Evolutionary conservation across 768 basidiomycete genomes (phyloP).

Genomic region (Strobilomyces dryophilus): DNA sequence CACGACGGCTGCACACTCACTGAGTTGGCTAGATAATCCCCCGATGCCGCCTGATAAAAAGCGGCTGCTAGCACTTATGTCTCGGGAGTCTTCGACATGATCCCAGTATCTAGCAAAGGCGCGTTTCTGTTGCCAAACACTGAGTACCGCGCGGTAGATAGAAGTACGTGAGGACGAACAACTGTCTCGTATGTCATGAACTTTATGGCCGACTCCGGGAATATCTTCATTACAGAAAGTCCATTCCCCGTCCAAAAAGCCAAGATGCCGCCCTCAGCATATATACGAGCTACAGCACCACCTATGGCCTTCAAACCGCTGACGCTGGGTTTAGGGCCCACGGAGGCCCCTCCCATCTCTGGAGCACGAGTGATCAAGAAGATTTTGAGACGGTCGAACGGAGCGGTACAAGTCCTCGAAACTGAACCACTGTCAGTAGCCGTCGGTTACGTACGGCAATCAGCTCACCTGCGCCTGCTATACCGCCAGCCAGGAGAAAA

Average conservation of each 20-base stretch:
- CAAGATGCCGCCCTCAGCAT: slow-evolving; percentile 81
- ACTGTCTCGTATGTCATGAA: slow-evolving; percentile 94
- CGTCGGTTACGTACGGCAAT: neutral
- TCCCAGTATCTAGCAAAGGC: slow-evolving; percentile 92
- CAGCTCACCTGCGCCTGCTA: slow-evolving; percentile 85
- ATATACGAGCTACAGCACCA: slow-evolving; percentile 75
- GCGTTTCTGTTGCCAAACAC: slow-evolving; percentile 64
- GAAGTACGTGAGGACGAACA: slow-evolving; percentile 43
- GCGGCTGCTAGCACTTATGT: slow-evolving; percentile 88
- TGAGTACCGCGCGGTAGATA: slow-evolving; percentile 14
- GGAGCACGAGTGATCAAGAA: slow-evolving; percentile 90
- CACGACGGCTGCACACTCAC: slow-evolving; percentile 41
- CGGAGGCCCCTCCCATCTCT: slow-evolving; percentile 56
- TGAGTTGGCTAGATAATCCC: slow-evolving; percentile 89
- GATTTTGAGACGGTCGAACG: slow-evolving; percentile 94
- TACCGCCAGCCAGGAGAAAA: slow-evolving; percentile 89
- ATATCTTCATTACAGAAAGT: slow-evolving; percentile 91
- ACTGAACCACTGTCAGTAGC: slow-evolving; percentile 45
- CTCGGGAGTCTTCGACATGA: slow-evolving; percentile 78
- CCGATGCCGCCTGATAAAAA: slow-evolving; percentile 96
- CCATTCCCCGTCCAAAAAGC: slow-evolving; percentile 99
- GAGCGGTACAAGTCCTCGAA: slow-evolving; percentile 93
- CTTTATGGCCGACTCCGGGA: slow-evolving; percentile 98
- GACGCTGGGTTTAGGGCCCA: slow-evolving; percentile 42
- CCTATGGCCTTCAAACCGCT: slow-evolving; percentile 61